Evolutionary conservation across 148 eudicot genomes (phyloP).

Genomic region (Cornus controversa): DNA sequence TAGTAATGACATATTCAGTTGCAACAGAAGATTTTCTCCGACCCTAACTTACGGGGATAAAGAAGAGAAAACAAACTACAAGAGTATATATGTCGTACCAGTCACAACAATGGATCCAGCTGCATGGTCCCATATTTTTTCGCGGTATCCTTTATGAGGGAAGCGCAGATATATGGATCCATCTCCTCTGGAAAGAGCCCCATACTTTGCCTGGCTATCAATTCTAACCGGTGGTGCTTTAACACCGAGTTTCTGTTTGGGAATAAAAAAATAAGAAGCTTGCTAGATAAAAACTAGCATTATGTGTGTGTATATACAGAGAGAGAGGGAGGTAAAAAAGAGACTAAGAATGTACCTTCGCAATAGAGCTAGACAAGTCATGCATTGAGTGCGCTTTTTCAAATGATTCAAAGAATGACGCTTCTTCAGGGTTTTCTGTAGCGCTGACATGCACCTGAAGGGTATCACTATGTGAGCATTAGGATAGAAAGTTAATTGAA

Average conservation of each 20-base stretch:
- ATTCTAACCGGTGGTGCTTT: constrained; percentile 98
- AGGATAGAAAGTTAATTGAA: not conserved
- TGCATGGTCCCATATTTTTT: constrained; percentile 99
- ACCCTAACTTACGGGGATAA: not conserved
- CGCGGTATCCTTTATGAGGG: constrained; percentile 90
- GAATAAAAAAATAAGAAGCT: constrained; percentile 6
- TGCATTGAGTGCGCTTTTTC: constrained; percentile 90
- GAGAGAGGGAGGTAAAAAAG: not conserved
- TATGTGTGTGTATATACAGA: not conserved
- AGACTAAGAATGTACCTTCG: constrained; percentile 40
- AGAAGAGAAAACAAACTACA: not conserved
- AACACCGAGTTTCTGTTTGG: constrained; percentile 83
- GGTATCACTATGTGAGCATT: not conserved
- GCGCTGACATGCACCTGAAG: constrained; percentile 73
- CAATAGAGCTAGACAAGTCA: constrained; percentile 80
- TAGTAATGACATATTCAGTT: not conserved
- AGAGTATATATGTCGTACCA: constrained; percentile 36
- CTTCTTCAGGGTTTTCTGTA: constrained; percentile 82
- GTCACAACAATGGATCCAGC: constrained; percentile 91
- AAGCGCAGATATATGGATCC: constrained; percentile 95
- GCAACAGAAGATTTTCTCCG: not conserved
- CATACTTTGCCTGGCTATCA: constrained; percentile 98
- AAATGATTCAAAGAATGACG: constrained; percentile 91
- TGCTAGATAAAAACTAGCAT: not conserved
- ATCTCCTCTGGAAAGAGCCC: constrained; percentile 95